Evolutionary conservation across 768 basidiomycete species (phyloP), one percentile per base, ranked within the genome.

Genomic region (Sporobolomyces roseus): DNA sequence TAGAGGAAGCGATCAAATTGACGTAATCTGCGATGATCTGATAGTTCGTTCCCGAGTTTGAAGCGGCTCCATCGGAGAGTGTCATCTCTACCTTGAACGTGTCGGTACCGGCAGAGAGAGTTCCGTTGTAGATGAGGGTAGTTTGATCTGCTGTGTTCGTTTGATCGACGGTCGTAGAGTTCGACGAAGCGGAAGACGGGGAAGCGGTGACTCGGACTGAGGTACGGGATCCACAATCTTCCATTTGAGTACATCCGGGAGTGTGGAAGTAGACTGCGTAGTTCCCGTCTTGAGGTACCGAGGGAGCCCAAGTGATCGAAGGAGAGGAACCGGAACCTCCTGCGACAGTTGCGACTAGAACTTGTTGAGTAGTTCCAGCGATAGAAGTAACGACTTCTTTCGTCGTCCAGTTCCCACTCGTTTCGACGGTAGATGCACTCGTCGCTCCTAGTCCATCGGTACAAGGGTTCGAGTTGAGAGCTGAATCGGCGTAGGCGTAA

Each of bases 231-330:
- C 79, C 81, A 76, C 96, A 99, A 75, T 94, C 89, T 69, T 87
- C 85, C 75, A 92, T 84, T 64, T 85, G 79, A 4, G 81, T 80
- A 79, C 96, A 99, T 17, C 93, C 93, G 0, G 96, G 96, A 21
- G 94, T 83, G 50, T 90, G 82, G 48, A 98, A 77, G 78, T 87
- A 89, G 71, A 98, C 82, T 48, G 87, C 84, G 79, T 99, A 99
- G 66, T 85, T 80, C 36, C 93, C 96, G 4, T 89, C 83, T 14
- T 90, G 88, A 0, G 90, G 90, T n/a, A 98, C 87, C 75, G 91
- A 92, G 0, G 93, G 93, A 78, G 85, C 83, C 88, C 91, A 96
- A 0, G 89, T 93, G 77, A 94, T 85, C 41, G 83, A 86, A 19
- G 96, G 90, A n/a, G 84, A 85, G 33, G 83, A 78, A 19, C 86